phyloP scores from a whole-genome alignment of 768 basidiomycete species.

The Cystobasidium ongulense region DNA sequence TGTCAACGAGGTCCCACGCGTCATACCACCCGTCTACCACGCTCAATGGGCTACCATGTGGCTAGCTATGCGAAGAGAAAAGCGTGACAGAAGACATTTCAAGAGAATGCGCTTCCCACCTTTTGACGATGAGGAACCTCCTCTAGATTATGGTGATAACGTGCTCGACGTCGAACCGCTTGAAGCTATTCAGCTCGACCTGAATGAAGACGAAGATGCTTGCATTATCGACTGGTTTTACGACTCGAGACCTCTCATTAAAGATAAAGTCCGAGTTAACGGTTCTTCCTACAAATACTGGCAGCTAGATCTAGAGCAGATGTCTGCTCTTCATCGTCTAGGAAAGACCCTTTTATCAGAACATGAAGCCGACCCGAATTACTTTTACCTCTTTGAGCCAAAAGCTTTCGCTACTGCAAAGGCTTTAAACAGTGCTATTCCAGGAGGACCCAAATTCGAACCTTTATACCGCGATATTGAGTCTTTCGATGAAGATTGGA shows the following conservation, averaged over 20 bases:
- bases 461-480: conserved; percentile 94
- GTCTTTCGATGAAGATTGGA: conserved; percentile 80
- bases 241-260: conserved; percentile 86
- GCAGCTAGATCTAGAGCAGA: conserved; percentile 82
- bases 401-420: conserved; percentile 98
- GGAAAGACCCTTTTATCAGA: conserved; percentile 90
- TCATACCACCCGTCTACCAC: conserved; percentile 96
- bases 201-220: conserved; percentile 82
- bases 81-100: conserved; percentile 95
- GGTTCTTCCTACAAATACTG: conserved; percentile 88
- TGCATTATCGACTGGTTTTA: conserved; percentile 98
- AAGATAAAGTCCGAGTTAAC: conserved; percentile 61
- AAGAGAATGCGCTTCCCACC: conserved; percentile 99
- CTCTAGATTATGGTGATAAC: conserved; percentile 97
- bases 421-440: conserved; percentile 91
- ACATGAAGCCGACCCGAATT: conserved; percentile 70
- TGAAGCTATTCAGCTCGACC: conserved; percentile 92
- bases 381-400: conserved; percentile 92
- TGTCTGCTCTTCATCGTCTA: conserved; percentile 93
- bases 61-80: conserved; percentile 97
- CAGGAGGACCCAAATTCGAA: conserved; percentile 97
- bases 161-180: conserved; percentile 94
- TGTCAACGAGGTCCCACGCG: conserved; percentile 92
- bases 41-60: conserved; percentile 99
- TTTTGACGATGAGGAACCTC: conserved; percentile 98